These are phyloP conservation scores for Eucalyptus tenuipes DNA, from an alignment of 345 rosid species.

Conservation along the genomic window DNA sequence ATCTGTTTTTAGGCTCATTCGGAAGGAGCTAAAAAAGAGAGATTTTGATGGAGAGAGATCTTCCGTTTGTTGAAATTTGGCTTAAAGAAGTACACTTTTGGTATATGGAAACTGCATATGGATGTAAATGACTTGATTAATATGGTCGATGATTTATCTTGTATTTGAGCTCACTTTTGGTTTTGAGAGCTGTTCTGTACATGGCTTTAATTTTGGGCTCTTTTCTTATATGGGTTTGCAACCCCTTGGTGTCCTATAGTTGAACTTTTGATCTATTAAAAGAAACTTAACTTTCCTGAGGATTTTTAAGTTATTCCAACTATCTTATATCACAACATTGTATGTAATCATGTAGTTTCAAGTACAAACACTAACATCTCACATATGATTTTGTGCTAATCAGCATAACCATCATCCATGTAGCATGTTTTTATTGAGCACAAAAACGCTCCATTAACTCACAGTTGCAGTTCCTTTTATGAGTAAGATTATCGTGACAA, in stretches of 20 bases:
- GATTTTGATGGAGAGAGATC: neutral
- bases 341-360: neutral
- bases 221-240: neutral
- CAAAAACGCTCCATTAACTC: neutral
- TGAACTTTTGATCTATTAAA: neutral
- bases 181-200: neutral
- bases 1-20: neutral
- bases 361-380: neutral
- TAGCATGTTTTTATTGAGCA: neutral
- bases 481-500: neutral
- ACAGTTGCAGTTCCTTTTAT: neutral
- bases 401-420: neutral
- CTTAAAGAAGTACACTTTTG: too few species aligned
- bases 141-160: neutral
- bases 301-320: neutral
- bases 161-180: neutral
- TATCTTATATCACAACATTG: too few species aligned
- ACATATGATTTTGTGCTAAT: neutral
- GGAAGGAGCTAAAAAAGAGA: neutral
- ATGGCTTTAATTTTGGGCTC: neutral
- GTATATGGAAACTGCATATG: neutral
- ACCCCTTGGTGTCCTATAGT: neutral
- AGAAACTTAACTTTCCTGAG: neutral
- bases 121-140: neutral
- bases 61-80: too few species aligned